phyloP scores from a whole-genome alignment of 768 basidiomycete species.

The Suillus lakei region DNA sequence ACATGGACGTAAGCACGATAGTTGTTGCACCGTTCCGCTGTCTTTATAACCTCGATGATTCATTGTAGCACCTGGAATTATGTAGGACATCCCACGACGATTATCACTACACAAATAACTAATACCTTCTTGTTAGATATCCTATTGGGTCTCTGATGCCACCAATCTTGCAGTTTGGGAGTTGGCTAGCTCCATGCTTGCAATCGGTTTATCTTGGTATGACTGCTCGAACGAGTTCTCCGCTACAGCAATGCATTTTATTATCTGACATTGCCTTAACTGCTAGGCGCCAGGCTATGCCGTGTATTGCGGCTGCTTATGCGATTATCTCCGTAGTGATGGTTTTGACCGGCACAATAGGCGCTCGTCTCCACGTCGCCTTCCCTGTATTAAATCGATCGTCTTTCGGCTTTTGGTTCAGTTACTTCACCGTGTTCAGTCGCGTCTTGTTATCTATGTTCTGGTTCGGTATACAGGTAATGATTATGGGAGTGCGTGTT shows the following conservation, averaged over 20 bases:
- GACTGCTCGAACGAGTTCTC: constrained; percentile 14
- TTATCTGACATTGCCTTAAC: neutral
- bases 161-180: constrained; percentile 29
- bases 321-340: constrained; percentile 74
- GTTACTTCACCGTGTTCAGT: constrained; percentile 85
- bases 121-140: constrained; percentile 17
- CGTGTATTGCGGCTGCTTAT: constrained; percentile 74
- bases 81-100: constrained; percentile 52
- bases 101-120: constrained; percentile 37
- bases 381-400: constrained; percentile 82
- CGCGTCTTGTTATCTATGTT: constrained; percentile 79
- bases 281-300: constrained; percentile 68
- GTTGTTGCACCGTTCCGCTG: neutral
- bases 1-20: constrained; percentile 57
- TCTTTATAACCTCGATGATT: neutral
- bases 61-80: constrained; percentile 57
- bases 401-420: constrained; percentile 89
- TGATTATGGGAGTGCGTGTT: neutral
- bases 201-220: constrained; percentile 74
- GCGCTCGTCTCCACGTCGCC: constrained; percentile 78
- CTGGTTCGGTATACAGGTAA: constrained; percentile 80
- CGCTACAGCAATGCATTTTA: neutral
- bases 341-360: constrained; percentile 80
- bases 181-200: constrained; percentile 75
- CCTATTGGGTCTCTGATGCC: constrained; percentile 34